phyloP scores from a whole-genome alignment of 176 grass and related monocot genomes.

The Eleusine indica region DNA sequence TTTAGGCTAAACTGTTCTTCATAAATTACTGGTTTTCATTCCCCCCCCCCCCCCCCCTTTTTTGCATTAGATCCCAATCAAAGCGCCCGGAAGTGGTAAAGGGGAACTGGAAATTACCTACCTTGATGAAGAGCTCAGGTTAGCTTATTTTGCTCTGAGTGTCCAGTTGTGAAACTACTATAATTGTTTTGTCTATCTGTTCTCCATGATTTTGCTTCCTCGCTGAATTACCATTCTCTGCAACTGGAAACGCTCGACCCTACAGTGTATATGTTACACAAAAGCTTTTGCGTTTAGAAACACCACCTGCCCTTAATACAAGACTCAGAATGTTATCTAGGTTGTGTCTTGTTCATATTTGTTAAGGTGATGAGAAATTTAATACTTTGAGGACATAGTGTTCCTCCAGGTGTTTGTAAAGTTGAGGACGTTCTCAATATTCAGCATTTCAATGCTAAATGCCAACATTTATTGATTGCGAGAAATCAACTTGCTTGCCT shows the following conservation, averaged over 20 bases:
- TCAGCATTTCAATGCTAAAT: not conserved
- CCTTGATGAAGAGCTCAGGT: conserved; percentile 90
- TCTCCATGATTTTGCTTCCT: conserved; percentile 18
- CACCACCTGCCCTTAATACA: not conserved
- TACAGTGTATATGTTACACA: not conserved
- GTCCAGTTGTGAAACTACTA: not conserved
- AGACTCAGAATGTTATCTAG: not conserved
- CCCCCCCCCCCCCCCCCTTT: conserved; percentile 20
- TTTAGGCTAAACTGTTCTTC: not conserved
- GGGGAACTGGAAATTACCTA: conserved; percentile 96
- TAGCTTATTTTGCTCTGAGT: conserved; percentile 39
- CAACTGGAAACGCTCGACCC: not conserved
- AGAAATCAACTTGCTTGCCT: conserved; percentile 15
- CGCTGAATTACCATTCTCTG: not conserved
- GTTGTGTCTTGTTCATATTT: not conserved
- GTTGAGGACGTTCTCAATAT: conserved; percentile 3
- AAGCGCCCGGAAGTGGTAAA: conserved; percentile 73
- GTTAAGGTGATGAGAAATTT: conserved; percentile 5
- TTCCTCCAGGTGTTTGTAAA: conserved; percentile 2
- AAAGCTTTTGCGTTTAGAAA: not conserved
- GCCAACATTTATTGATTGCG: conserved; percentile 19
- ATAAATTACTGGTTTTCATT: not conserved
- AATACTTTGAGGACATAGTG: not conserved
- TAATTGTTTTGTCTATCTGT: not conserved
- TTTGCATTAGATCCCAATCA: conserved; percentile 70